A percentile compares a stretch with the other conserved stretches of the same genome.
These are phyloP conservation scores for Fraxinus albicans DNA, from an alignment of 305 asterid species.

Conservation along the genomic window DNA sequence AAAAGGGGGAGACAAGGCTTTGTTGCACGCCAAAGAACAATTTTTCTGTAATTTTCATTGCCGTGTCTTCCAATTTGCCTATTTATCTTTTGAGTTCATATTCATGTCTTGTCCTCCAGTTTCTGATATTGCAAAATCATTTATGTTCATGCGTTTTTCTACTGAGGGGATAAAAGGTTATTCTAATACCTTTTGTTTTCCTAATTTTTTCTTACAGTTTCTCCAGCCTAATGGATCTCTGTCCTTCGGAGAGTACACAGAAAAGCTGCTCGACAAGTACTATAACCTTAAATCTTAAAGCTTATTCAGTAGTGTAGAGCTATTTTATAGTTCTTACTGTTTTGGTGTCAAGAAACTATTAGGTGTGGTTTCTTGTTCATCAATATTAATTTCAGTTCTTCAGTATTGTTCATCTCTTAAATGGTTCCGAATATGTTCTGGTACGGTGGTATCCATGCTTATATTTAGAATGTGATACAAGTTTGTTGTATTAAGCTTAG, in stretches of 20 bases:
- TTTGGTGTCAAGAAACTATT: not conserved
- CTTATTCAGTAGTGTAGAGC: not conserved
- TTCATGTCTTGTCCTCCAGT: not conserved
- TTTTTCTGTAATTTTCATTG: not conserved
- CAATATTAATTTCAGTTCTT: not conserved
- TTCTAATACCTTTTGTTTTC: not conserved
- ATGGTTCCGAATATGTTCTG: not conserved
- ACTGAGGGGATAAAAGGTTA: not conserved
- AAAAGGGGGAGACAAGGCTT: not conserved
- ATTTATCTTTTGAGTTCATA: not conserved
- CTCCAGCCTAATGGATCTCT: conserved; percentile 53
- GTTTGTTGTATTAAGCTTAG: not conserved
- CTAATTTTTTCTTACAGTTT: conserved; percentile 36
- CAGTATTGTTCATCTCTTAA: not conserved
- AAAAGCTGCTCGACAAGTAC: conserved; percentile 80
- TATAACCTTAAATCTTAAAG: conserved; percentile 52
- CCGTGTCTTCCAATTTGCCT: not conserved
- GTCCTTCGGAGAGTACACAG: conserved; percentile 85
- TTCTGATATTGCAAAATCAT: not conserved
- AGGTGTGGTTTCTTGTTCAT: not conserved
- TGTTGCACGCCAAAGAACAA: not conserved
- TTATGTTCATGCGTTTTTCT: not conserved
- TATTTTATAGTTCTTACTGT: not conserved
- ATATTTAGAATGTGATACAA: not conserved
- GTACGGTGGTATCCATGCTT: not conserved